Base-by-base conservation (phyloP, 1,284 basidiomycete genomes). In the Pseudozyma pruni region DNA sequence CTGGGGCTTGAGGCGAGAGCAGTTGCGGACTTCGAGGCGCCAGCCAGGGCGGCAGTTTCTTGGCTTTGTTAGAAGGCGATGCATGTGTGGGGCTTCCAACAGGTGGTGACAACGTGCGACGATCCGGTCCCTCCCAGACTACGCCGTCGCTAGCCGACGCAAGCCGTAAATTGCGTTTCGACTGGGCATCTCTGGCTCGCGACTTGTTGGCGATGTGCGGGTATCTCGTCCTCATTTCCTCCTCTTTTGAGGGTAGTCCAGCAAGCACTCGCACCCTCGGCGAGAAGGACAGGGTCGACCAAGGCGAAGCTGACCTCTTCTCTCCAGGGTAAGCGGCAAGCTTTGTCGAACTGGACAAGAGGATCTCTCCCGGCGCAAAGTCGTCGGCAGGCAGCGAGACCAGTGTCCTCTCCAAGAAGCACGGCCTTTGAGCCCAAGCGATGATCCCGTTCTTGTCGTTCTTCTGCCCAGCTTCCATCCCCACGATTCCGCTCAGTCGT, bases 31-130 rank as follows among this genome's bases (percentile, higher is more conserved):
- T 44, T 19, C 51, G 39, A 6, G 68, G 60, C 8, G 63, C 63
- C 43, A 74, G 60, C 72, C 72, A 74, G 4, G 72, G 68, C 25
- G 72, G 51, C 19, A 66, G 40, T 31, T 50, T 37, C 44, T 55
- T 71, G 16, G 20, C 42, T 51, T 59, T 58, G 27, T 10, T 33
- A 1, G 41, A 40, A 0, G 62, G 62, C 20, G 62, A 66, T 8
- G 50, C 55, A 6, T 54, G 39, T 6, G 46, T 50, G 23, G 56
- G 51, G 10, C 35, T 49, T 19, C 39, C 34, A 9, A 23, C 45
- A 20, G 19, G 5, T 8, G n/a, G 16, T 11, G 44, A 20, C 1
- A 31, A 43, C 2, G 49, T 3, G 25, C 39, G 38, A 11, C 56
- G 43, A 25, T 43, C 49, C 1, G 41, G 41, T 0, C 57, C 53